A percentile compares a stretch with the other conserved stretches of the same genome.
Evolutionary conservation across 2,329 filamentous ascomycete species (phyloP).

Genomic region (Apiospora kogelbergensis): DNA sequence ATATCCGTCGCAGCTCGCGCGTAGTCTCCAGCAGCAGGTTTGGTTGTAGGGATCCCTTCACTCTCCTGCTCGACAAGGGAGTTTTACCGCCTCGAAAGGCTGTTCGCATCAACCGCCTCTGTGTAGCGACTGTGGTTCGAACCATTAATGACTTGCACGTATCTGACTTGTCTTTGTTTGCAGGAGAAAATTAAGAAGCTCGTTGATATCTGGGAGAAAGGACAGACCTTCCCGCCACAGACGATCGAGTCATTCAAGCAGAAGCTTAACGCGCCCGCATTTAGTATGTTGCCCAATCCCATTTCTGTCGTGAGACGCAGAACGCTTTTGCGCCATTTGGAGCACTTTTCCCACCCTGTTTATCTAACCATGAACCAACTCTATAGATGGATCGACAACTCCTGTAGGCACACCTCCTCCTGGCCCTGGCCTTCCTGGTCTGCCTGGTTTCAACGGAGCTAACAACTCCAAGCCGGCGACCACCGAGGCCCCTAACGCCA

Average conservation of each 20-base stretch:
- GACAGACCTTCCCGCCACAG: constrained; percentile 79
- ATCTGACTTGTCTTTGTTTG: constrained; percentile 47
- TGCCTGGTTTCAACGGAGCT: constrained; percentile 39
- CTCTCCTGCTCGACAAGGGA: constrained; percentile 10
- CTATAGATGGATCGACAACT: constrained; percentile 66
- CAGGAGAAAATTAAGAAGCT: constrained; percentile 96
- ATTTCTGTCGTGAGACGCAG: neutral
- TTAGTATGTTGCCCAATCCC: constrained; percentile 58
- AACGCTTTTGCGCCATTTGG: neutral
- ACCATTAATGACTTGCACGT: constrained; percentile 14
- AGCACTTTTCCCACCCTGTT: neutral
- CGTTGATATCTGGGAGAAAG: constrained; percentile 97
- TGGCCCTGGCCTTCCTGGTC: constrained; percentile 37
- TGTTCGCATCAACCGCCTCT: neutral
- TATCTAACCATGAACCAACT: constrained; percentile 9
- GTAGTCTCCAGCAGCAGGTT: constrained; percentile 28
- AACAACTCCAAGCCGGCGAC: constrained; percentile 29
- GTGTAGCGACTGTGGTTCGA: neutral
- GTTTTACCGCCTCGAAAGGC: neutral
- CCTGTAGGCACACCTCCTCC: constrained; percentile 63
- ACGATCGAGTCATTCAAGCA: constrained; percentile 83
- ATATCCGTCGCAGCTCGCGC: constrained; percentile 25
- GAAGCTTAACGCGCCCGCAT: constrained; percentile 64
- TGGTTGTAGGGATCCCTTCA: constrained; percentile 15
- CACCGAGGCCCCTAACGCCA: constrained; percentile 55